Evolutionary conservation across 2,329 filamentous ascomycete genomes (phyloP), one percentile per base, ranked within the genome.

Genomic region (Raffaelea ambrosiae): DNA sequence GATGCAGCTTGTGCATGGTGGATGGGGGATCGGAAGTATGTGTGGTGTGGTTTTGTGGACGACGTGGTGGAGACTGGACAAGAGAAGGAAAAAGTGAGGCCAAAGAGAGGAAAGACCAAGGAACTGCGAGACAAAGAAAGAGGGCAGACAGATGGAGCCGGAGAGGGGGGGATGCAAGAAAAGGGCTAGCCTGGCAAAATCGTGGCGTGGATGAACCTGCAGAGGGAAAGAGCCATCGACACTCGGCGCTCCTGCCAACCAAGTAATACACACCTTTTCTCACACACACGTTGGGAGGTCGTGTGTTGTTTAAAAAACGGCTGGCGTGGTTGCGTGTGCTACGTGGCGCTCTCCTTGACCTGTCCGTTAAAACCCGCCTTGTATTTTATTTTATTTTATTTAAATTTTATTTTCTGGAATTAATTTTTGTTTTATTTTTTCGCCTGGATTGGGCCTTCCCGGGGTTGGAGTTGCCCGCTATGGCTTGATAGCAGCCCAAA

Each of bases 271-370:
- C 40, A 14, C 16, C n/a, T n/a, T n/a, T n/a, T n/a, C n/a, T n/a
- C n/a, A n/a, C n/a, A n/a, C 26, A 19, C 23, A 22, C 22, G 14
- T 19, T 38, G 13, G 18, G 39, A 7, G 39, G 31, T 35, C 26
- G 42, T 44, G 42, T 29, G 26, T 31, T 29, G 42, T 44, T n/a
- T n/a, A 13, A n/a, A 38, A 38, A 10, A 18, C 18, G 22, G 4
- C 26, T 44, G 31, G 43, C 16, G 40, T 43, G 36, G 47, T 47
- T 40, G 43, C n/a, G 21, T 51, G 44, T 49, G 52, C 50, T 54
- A 54, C 52, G 52, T 54, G 52, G 52, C 52, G 50, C 47, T 31
- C 39, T 48, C 46, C 41, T 18, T 31, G 40, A 38, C 51, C 49
- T 43, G 46, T 51, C 52, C 41, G 26, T 43, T 19, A n/a, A n/a